Evolutionary conservation across 495 filamentous ascomycete species (phyloP), one percentile per base, ranked within the genome.

Genomic region (Pyronema domesticum): DNA sequence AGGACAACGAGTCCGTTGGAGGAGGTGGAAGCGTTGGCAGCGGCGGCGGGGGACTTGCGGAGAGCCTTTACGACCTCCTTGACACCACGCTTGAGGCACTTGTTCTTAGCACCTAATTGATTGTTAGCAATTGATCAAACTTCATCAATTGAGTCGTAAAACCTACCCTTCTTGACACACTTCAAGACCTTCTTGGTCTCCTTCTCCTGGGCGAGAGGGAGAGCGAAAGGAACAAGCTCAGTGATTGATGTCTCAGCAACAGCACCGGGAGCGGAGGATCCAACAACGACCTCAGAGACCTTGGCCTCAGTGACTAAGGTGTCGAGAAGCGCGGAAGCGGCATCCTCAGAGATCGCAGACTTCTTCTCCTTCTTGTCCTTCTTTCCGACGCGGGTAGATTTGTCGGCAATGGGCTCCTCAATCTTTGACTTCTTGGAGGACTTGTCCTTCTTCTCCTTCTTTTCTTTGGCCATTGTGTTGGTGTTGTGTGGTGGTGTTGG

Each of bases 1-100:
- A 99, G 81, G 67, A 99, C 73, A 60, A 93, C 85, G 60, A 99
- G 75, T 60, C 80, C 86, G 49, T 75, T 74, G 55, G 80, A 77
- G 15, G 74, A 63, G 10, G 73, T 58, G 62, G 72, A 65, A 53
- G 71, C 60, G 17, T 73, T 73, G 17, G 72, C 69, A 49, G 77
- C 57, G 75, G 70, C 53, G 70, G 78, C 69, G 53, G 85, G 76
- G 5, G 83, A 84, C 72, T 95, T 94, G 69, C 89, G 85, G 62
- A 99, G 82, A 17, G 86, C 78, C 74, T 99, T 99, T 72, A 95
- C 86, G 67, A 91, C 86, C 72, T 99, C 91, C 72, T 96, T 96
- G 42, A 96, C 89, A 70, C 91, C 91, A 64, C 93, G 89, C 71
- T 89, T 87, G 69, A 99, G 82, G 55, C 83, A 80, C 72, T 88